A percentile compares a stretch with the other conserved stretches of the same genome.
Evolutionary conservation across 2,329 filamentous ascomycete genomes (phyloP).

Genomic region (Fusarium sp.): DNA sequence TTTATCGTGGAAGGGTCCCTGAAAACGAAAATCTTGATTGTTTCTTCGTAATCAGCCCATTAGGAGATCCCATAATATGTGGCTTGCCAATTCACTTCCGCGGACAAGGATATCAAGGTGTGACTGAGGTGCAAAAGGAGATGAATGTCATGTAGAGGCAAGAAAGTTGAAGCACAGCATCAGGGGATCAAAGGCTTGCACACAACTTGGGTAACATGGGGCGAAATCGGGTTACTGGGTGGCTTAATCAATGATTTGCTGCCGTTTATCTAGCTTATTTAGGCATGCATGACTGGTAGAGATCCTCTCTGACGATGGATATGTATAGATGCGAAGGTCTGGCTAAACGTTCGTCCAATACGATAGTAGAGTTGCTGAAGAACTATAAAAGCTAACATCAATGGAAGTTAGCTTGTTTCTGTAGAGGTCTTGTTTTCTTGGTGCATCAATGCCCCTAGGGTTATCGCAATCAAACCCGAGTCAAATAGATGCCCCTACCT

Average conservation of each 20-base stretch:
- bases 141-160: conserved; percentile 18
- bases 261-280: conserved; percentile 1
- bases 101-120: conserved; percentile 7
- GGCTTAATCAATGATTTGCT: conserved; percentile 7
- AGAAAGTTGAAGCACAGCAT: conserved; percentile 33
- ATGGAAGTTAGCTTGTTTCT: not conserved
- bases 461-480: conserved; percentile 21
- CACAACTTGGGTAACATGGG: conserved; percentile 29
- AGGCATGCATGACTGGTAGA: no score
- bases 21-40: conserved; percentile 23
- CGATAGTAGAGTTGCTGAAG: not conserved
- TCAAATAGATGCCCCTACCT: conserved; percentile 11
- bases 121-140: conserved; percentile 24
- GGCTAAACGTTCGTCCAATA: conserved; percentile 6
- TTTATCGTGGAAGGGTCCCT: not conserved
- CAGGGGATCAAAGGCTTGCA: conserved; percentile 27
- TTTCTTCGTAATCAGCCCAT: conserved; percentile 5
- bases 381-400: not conserved
- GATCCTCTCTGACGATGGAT: no score
- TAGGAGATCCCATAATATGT: conserved; percentile 20
- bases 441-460: conserved; percentile 4
- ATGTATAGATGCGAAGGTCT: conserved; percentile 5
- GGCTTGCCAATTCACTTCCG: conserved; percentile 4
- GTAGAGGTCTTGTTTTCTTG: not conserved
- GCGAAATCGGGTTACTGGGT: not conserved